phyloP scores from a whole-genome alignment of 225 moss, liverwort and hornwort genomes.

The Bryum argenteum region DNA sequence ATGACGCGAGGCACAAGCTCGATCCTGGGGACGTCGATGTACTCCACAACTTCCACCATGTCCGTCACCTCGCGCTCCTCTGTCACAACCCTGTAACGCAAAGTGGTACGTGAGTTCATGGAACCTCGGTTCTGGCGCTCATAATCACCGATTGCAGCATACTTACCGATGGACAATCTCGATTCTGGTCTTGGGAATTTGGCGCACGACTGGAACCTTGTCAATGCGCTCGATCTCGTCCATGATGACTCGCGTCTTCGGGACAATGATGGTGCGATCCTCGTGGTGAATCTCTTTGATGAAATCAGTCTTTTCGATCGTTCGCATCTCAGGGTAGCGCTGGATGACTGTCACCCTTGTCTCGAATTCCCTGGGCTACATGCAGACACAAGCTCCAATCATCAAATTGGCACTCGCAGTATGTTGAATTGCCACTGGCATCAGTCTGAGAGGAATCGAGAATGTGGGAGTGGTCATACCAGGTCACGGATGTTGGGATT shows the following conservation, averaged over 20 bases:
- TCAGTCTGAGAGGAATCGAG: neutral
- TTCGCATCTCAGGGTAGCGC: slow-evolving; percentile 63
- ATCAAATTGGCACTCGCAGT: no score
- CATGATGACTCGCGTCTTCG: slow-evolving; percentile 45
- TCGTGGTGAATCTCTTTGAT: slow-evolving; percentile 56
- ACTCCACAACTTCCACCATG: slow-evolving; percentile 50
- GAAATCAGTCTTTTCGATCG: slow-evolving; percentile 52
- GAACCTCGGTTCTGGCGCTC: no score
- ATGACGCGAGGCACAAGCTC: slow-evolving; percentile 53
- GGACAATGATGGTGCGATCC: slow-evolving; percentile 40
- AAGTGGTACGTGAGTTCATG: no score
- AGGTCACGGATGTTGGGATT: slow-evolving; percentile 42
- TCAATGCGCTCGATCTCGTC: slow-evolving; percentile 56
- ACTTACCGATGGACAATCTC: slow-evolving; percentile 42
- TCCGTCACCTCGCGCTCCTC: slow-evolving; percentile 57
- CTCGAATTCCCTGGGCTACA: slow-evolving; percentile 61
- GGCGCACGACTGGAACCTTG: slow-evolving; percentile 48
- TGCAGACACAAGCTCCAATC: neutral
- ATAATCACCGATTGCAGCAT: neutral
- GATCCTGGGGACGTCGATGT: slow-evolving; percentile 51
- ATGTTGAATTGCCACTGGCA: no score
- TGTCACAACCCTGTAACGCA: slow-evolving; percentile 39
- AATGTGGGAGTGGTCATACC: slow-evolving; percentile 9
- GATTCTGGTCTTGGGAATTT: slow-evolving; percentile 51
- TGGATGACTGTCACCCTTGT: slow-evolving; percentile 62